phyloP scores from a whole-genome alignment of 192 early-diverging fungal genomes.

The Kappamyces sp. region DNA sequence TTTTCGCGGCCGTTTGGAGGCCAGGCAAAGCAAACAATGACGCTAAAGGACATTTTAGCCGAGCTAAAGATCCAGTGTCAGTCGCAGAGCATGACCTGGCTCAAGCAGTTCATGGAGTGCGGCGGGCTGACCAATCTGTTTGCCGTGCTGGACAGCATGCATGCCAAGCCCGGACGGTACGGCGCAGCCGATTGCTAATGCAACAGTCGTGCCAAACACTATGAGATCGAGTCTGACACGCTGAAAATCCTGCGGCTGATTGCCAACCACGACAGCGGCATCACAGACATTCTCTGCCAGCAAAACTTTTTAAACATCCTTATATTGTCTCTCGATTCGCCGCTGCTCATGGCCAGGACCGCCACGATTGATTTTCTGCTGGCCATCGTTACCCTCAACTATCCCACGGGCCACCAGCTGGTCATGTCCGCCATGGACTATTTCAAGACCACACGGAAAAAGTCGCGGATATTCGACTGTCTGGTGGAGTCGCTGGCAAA shows the following conservation, averaged over 20 bases:
- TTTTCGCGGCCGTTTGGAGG: neutral
- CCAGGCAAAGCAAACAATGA: constrained; percentile 8
- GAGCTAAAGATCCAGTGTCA: constrained; percentile 32
- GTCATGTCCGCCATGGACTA: constrained; percentile 36
- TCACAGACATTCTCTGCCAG: constrained; percentile 28
- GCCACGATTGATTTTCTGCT: constrained; percentile 37
- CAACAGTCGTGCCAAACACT: constrained; percentile 22
- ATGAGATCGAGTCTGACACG: constrained; percentile 35
- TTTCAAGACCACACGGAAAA: constrained; percentile 17
- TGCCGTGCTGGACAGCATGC: constrained; percentile 26
- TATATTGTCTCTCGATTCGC: constrained; percentile 38
- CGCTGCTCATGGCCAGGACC: constrained; percentile 26
- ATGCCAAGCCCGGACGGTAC: constrained; percentile 34
- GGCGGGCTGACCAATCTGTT: constrained; percentile 35
- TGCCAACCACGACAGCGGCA: constrained; percentile 31
- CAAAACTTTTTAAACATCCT: constrained; percentile 32
- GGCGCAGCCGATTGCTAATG: neutral
- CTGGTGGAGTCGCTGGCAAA: constrained; percentile 21
- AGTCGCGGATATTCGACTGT: constrained; percentile 24
- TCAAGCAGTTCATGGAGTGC: constrained; percentile 31
- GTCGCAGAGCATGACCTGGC: constrained; percentile 28
- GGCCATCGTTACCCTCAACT: constrained; percentile 34
- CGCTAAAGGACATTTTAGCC: constrained; percentile 27
- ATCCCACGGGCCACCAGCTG: constrained; percentile 37
- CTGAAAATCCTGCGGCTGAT: constrained; percentile 37